Evolutionary conservation across 139 green algal genomes (phyloP).

Genomic region (Chlorella vulgaris): DNA sequence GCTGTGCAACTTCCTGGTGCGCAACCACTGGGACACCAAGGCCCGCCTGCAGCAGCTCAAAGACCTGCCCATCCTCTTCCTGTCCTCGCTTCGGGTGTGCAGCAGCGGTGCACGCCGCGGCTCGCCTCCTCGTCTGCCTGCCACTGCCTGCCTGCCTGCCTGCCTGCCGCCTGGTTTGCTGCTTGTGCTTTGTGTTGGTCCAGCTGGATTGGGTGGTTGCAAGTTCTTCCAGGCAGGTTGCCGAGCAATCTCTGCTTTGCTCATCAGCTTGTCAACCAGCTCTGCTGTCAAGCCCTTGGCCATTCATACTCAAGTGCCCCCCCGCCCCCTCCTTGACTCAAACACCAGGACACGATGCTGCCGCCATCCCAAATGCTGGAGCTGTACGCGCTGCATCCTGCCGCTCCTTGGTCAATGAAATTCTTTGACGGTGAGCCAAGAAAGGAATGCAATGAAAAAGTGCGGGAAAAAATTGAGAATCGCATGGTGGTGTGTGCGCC

Average conservation of each 20-base stretch:
- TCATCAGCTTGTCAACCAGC: too few relatives aligned
- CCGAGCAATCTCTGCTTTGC: too few relatives aligned
- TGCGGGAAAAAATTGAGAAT: too few relatives aligned
- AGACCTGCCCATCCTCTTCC: conserved; percentile 68
- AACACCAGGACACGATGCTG: conserved; percentile 85
- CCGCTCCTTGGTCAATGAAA: conserved; percentile 45
- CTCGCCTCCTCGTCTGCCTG: too few relatives aligned
- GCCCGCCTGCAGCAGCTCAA: conserved; percentile 54
- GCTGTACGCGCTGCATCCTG: conserved; percentile 52
- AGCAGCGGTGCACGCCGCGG: neutral
- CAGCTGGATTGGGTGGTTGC: too few relatives aligned
- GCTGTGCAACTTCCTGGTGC: conserved; percentile 82
- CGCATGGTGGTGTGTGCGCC: too few relatives aligned
- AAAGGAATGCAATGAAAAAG: neutral
- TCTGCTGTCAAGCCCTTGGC: neutral
- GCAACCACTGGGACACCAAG: conserved; percentile 86
- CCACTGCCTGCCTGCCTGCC: too few relatives aligned
- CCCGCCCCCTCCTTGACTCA: too few relatives aligned
- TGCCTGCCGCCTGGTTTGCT: conserved; percentile 21
- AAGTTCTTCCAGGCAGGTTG: too few relatives aligned
- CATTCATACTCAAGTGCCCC: too few relatives aligned
- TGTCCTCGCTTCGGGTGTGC: conserved; percentile 70
- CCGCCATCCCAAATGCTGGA: conserved; percentile 73
- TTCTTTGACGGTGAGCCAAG: conserved; percentile 43
- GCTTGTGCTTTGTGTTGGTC: too few relatives aligned